Conservation (phyloP, 495 filamentous ascomycete genomes). For the Ramalina intermedia region DNA sequence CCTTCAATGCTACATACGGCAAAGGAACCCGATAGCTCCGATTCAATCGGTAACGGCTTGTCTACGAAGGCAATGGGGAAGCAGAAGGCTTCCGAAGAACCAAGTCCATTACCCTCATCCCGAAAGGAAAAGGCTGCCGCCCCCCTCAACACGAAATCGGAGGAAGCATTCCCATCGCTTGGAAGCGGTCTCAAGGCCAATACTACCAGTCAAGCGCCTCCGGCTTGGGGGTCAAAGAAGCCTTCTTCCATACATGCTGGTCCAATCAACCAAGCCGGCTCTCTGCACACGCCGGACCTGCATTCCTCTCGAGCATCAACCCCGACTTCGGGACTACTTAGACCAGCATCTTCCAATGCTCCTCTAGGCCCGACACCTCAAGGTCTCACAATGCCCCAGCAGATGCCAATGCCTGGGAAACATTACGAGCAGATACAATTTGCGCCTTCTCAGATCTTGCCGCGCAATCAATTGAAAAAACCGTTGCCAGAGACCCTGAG, state of each 20-base stretch:
- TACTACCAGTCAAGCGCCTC: conserved; percentile 37
- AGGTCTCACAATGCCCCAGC: conserved; percentile 30
- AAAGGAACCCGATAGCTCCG: conserved; percentile 2
- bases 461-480: conserved; percentile 51
- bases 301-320: conserved; percentile 39
- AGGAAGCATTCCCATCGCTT: conserved; percentile 80
- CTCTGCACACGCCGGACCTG: conserved; percentile 25
- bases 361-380: conserved; percentile 16
- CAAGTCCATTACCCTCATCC: conserved; percentile 20
- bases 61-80: conserved; percentile 49
- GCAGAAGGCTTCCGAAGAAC: conserved; percentile 34
- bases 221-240: conserved; percentile 56
- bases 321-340: conserved; percentile 40
- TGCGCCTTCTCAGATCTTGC: conserved; percentile 55
- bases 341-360: conserved; percentile 34
- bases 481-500: conserved; percentile 67
- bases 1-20: conserved; percentile 21
- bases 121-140: conserved; percentile 30
- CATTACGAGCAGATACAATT: conserved; percentile 61
- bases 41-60: conserved; percentile 15
- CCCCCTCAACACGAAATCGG: conserved; percentile 63
- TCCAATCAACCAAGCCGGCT: conserved; percentile 40
- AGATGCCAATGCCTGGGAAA: conserved; percentile 60
- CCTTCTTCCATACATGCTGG: conserved; percentile 39
- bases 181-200: conserved; percentile 55